Conservation (phyloP, 1,139 yeast species). For the Insectozyma bohioensis region DNA sequence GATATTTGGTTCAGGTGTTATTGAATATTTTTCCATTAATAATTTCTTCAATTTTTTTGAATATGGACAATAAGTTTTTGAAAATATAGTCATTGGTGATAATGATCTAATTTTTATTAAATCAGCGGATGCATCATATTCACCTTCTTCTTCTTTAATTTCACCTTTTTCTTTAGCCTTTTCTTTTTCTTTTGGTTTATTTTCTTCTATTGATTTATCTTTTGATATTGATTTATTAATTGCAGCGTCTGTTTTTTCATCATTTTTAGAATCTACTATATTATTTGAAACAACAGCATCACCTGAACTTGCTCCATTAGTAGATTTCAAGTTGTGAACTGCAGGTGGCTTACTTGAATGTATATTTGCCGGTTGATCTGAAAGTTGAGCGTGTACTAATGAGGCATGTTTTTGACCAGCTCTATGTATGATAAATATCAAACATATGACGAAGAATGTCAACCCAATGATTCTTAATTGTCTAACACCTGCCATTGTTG, state of each 20-base stretch:
- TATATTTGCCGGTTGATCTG: constrained; percentile 15
- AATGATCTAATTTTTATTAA: constrained; percentile 55
- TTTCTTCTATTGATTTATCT: constrained; percentile 16
- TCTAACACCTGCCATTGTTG: constrained; percentile 17
- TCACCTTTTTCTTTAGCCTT: constrained; percentile 5
- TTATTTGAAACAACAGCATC: constrained; percentile 14
- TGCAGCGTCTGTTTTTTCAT: constrained; percentile 40
- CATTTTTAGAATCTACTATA: constrained; percentile 33
- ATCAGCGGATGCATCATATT: constrained; percentile 63
- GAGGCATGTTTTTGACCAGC: constrained; percentile 14
- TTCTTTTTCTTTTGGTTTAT: constrained; percentile 1
- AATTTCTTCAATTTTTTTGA: constrained; percentile 70
- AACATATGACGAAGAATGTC: constrained; percentile 16
- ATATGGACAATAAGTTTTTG: constrained; percentile 74
- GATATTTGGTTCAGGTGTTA: constrained; percentile 68
- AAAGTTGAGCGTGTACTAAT: constrained; percentile 16
- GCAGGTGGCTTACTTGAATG: constrained; percentile 2
- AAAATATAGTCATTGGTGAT: constrained; percentile 71
- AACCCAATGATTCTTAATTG: constrained; percentile 21
- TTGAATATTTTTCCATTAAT: constrained; percentile 60
- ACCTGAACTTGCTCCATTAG: constrained; percentile 6
- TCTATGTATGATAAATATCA: constrained; percentile 19
- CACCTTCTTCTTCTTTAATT: constrained; percentile 12
- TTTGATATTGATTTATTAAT: constrained; percentile 40
- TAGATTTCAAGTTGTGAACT: constrained; percentile 3